Evolutionary conservation across 2,329 filamentous ascomycete genomes (phyloP).

Genomic region (Aspergillus transmontanensis): DNA sequence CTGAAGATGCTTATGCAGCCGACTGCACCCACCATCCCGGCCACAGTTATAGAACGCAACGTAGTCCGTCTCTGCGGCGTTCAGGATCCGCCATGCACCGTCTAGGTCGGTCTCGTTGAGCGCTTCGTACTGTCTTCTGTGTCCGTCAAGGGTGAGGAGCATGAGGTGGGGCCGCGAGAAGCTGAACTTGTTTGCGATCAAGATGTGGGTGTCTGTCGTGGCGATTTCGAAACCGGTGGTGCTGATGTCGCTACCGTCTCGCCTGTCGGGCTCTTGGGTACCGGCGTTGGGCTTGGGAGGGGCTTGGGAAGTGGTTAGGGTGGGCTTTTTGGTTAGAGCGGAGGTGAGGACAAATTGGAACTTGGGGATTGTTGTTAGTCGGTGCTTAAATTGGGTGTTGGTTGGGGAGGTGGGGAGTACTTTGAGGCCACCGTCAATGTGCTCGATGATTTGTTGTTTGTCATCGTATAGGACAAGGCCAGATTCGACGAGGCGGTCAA

Average conservation of each 20-base stretch:
- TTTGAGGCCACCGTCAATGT: not conserved
- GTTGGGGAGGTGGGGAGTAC: not conserved
- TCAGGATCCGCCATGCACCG: not conserved
- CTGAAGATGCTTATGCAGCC: slow-evolving; percentile 6
- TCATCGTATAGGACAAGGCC: not conserved
- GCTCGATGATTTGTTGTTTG: not conserved
- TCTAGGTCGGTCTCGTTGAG: not conserved
- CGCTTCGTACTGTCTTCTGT: not conserved
- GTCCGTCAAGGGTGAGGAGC: not conserved
- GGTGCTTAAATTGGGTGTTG: too few relatives aligned
- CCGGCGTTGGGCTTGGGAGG: not conserved
- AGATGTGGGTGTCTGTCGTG: not conserved
- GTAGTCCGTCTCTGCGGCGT: not conserved
- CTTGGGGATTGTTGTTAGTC: not conserved
- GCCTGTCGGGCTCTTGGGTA: not conserved
- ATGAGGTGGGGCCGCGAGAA: not conserved
- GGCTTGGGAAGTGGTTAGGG: not conserved
- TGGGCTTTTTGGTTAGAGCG: not conserved
- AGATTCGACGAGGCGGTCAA: not conserved
- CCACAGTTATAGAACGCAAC: slow-evolving; percentile 4
- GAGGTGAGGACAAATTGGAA: not conserved
- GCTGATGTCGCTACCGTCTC: not conserved
- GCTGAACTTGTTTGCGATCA: not conserved
- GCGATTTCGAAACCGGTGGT: not conserved
- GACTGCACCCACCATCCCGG: slow-evolving; percentile 2